phyloP scores from a whole-genome alignment of 768 basidiomycete genomes.

The Suillus clintonianus region DNA sequence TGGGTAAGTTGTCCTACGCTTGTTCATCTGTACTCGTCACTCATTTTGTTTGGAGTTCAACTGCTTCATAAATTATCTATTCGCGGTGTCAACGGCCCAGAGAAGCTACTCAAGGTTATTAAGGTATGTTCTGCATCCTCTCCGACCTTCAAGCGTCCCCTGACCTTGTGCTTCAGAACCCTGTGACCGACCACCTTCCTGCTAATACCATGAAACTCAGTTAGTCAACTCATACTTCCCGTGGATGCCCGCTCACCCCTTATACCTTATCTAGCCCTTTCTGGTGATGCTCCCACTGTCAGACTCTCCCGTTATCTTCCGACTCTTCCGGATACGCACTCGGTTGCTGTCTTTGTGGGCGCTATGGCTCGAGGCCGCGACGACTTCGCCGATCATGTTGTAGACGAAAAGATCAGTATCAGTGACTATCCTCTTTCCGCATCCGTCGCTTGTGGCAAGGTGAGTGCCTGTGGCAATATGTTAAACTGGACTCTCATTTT shows the following conservation, averaged over 20 bases:
- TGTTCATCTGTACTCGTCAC: not conserved
- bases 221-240: constrained; percentile 41
- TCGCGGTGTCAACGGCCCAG: constrained; percentile 92
- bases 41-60: constrained; percentile 65
- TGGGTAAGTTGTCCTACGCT: constrained; percentile 64
- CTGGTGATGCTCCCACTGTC: constrained; percentile 84
- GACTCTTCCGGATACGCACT: constrained; percentile 83
- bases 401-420: constrained; percentile 96
- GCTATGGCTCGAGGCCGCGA: constrained; percentile 98
- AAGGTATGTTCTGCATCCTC: constrained; percentile 54
- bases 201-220: constrained; percentile 95
- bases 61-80: constrained; percentile 95
- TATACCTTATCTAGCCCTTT: constrained; percentile 60
- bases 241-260: not conserved
- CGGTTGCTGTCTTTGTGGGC: constrained; percentile 93
- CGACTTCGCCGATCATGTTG: constrained; percentile 93
- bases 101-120: constrained; percentile 96
- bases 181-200: constrained; percentile 91
- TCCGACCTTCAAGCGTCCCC: constrained; percentile 3
- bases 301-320: constrained; percentile 83
- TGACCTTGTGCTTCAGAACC: constrained; percentile 60
- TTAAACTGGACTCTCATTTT: constrained; percentile 1
- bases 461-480: constrained; percentile 36
- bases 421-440: constrained; percentile 93
- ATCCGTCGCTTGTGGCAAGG: constrained; percentile 96